These are phyloP conservation scores for Lathyrus sativus DNA, from an alignment of 306 rosid species.

Conservation along the genomic window DNA sequence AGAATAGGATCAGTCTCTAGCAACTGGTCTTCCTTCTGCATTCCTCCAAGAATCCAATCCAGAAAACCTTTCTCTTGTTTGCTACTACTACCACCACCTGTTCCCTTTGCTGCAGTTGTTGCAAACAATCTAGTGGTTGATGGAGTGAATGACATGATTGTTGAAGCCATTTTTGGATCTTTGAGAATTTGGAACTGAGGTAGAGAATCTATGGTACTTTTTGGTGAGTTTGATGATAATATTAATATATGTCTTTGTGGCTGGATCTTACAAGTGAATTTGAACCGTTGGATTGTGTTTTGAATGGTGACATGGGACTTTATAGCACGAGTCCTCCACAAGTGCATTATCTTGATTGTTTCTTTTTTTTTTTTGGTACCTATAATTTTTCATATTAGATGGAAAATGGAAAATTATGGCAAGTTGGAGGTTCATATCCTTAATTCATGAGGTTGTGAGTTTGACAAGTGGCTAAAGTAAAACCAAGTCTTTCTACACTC, in stretches of 20 bases:
- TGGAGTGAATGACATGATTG: constrained; percentile 63
- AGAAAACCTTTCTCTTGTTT: constrained; percentile 69
- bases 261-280: constrained; percentile 34
- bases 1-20: constrained; percentile 77
- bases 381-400: not conserved
- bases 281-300: constrained; percentile 40
- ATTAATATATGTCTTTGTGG: constrained; percentile 39
- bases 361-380: constrained; percentile 20
- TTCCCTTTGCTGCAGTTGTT: constrained; percentile 60
- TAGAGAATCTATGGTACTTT: not conserved
- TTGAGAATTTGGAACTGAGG: not conserved
- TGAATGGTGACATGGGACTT: constrained; percentile 30
- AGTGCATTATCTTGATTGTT: constrained; percentile 63
- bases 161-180: constrained; percentile 62
- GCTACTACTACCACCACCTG: constrained; percentile 66
- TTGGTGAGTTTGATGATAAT: constrained; percentile 13
- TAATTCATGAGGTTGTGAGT: constrained; percentile 37
- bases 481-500: constrained; percentile 35
- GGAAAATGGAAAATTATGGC: constrained; percentile 26
- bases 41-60: constrained; percentile 76
- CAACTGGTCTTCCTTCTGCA: constrained; percentile 73
- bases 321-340: constrained; percentile 63
- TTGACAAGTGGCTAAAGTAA: constrained; percentile 43
- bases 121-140: constrained; percentile 56
- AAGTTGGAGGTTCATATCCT: constrained; percentile 39